Base-by-base conservation (phyloP, 257 asterid genomes). In the Striga asiatica region DNA sequence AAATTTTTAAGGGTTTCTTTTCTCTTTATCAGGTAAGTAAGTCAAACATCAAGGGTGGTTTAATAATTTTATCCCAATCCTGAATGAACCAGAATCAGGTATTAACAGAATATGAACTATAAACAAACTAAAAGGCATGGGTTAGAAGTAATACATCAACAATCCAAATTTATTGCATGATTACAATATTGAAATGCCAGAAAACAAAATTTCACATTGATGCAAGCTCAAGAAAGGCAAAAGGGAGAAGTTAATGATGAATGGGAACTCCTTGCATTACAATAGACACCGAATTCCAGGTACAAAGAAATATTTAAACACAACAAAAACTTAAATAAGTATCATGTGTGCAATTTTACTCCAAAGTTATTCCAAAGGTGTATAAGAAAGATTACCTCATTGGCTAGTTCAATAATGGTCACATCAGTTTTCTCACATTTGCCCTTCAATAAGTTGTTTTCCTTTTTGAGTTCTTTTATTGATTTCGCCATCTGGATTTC, bases 391-490 rank as follows among this genome's bases (percentile, higher is more conserved):
- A 28, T 67, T 73, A 88, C 99, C 95, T 92, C 97, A 22, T 85
- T 89, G 39, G 89, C 94, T 41, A 92, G 93, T 76, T 88, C 84
- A 62, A 82, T 82, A 39, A 88, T 93, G 67, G 97, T 72, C 54
- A 92, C 60, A 64, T 92, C 97, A 42, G 97, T 61, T 56, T 88
- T 88, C 50, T 79, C 88, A 41, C 78, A 74, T 75, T 88, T 88
- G 78, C 84, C 76, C 78, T 82, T 92, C 77, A 88, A 73, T 78
- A 83, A 71, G 60, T 75, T 46, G 60, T 92, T 92, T 75, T 92
- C 99, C 76, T 84, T 88, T 73, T 80, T 92, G 62, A 82, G 87
- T 51, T 84, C 95, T 79, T 92, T 92, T 37, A 79, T 73, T 5
- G 99, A 82, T 71, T 84, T 92, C 24, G 94, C 76, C 99, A 88